A percentile compares a stretch with the other conserved stretches of the same genome.
Evolutionary conservation across 805 yeast genomes (phyloP).

Genomic region (Candida succiphila): DNA sequence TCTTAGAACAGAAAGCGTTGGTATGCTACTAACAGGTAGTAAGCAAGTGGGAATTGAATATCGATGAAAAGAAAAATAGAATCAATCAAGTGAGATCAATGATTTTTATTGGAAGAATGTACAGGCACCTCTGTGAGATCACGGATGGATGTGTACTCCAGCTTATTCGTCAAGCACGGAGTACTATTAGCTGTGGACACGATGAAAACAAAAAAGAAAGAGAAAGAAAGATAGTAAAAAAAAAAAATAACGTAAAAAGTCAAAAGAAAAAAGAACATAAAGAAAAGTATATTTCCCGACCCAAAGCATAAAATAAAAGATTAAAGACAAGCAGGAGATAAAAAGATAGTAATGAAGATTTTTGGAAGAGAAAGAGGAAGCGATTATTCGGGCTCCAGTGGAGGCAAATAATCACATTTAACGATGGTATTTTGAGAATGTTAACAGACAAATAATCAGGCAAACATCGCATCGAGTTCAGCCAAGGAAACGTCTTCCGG

Average conservation of each 20-base stretch:
- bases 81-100: no score
- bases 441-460: no score
- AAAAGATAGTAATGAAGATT: neutral
- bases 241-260: neutral
- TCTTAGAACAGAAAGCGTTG: no score
- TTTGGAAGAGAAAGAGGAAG: neutral
- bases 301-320: neutral
- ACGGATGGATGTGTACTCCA: neutral
- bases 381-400: no score
- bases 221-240: neutral
- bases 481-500: constrained; percentile 74
- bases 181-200: neutral
- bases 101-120: no score
- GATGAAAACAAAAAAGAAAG: neutral
- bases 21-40: no score
- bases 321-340: neutral
- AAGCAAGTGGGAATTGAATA: no score
- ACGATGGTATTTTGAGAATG: no score
- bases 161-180: constrained; percentile 1
- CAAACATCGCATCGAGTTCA: constrained; percentile 48
- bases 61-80: no score
- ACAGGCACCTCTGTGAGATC: no score
- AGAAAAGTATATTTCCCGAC: neutral
- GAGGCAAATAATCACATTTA: no score
- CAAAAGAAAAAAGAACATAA: neutral